These are phyloP conservation scores for Byssoonygena ceratinophila DNA, from an alignment of 2,329 filamentous ascomycete species.

Conservation along the genomic window DNA sequence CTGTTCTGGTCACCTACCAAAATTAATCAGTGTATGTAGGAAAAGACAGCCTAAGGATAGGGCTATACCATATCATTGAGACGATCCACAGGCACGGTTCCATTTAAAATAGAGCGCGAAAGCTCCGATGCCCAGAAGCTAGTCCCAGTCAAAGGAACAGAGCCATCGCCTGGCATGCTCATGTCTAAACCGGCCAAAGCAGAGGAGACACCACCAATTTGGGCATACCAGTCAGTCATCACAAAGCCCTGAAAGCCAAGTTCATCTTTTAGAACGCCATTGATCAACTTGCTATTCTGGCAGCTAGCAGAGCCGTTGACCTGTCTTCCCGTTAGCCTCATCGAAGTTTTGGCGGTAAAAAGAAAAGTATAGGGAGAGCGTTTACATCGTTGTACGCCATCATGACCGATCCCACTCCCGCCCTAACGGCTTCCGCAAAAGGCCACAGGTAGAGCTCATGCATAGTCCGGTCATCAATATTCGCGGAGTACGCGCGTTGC, in stretches of 20 bases:
- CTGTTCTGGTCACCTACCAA: constrained; percentile 42
- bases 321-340: constrained; percentile 24
- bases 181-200: constrained; percentile 57
- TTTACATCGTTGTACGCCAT: constrained; percentile 35
- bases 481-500: constrained; percentile 36
- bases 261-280: constrained; percentile 62
- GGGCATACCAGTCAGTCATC: constrained; percentile 59
- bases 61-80: constrained; percentile 43
- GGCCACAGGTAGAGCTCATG: constrained; percentile 41
- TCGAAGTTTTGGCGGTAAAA: neutral
- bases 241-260: constrained; percentile 62
- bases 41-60: no score
- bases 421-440: constrained; percentile 41
- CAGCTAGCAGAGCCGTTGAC: constrained; percentile 57
- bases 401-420: constrained; percentile 40
- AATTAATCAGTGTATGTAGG: no score
- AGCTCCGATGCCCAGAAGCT: constrained; percentile 49
- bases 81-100: constrained; percentile 46
- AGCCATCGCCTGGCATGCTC: constrained; percentile 55
- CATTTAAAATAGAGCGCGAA: constrained; percentile 46
- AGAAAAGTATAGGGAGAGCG: neutral
- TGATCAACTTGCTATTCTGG: constrained; percentile 58
- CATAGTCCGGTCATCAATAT: constrained; percentile 43
- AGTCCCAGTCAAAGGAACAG: constrained; percentile 43
- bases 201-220: constrained; percentile 49